Base-by-base conservation (phyloP, 2,329 filamentous ascomycete species). In the Neofusicoccum sp. region DNA sequence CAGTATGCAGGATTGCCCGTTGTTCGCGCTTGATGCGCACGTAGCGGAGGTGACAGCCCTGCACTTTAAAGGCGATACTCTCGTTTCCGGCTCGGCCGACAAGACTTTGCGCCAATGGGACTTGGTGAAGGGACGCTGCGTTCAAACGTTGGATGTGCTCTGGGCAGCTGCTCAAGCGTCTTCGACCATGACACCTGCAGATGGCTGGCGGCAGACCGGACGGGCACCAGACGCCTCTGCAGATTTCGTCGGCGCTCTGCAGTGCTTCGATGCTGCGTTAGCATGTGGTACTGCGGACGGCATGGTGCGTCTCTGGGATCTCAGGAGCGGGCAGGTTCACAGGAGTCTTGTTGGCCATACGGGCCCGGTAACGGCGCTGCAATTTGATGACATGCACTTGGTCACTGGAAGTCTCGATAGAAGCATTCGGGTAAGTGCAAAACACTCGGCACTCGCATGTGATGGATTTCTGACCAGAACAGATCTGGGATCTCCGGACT, bases 101-200 rank as follows among this genome's bases (percentile, higher is more conserved):
- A 99, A 99, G 82, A 99, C 95, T 1, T 81, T 99, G 60, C 88
- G 95, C 45, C 95, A 99, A 74, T 99, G 95, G 95, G 95, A 99
- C 79, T 82, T 99, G 53, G 90, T 93, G 69, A 97, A 93, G 73
- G 95, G 95, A n/a, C 89, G 95, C 51, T 98, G 95, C 74, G 90
- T 99, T 58, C 95, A 99, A 76, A 99, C 95, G 2, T 81, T 99
- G 51, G 95, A 99, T 75, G 93, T 99, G 6, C 89, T 99, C 73
- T 99, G 95, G 95, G 95, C 95, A 8, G 93, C 95, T 4, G 93
- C 95, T 2, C 93, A 97, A 77, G 91, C 91, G 11, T 90, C 87
- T 8, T 86, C 87, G 40, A 87, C 85, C 4, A 82, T 90, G 60
- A 83, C 82, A 54, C 82, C 84, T 2, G 82, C 81, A 54, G 69